Base-by-base conservation (phyloP, 1,284 basidiomycete genomes). In the Moesziomyces sp. region DNA sequence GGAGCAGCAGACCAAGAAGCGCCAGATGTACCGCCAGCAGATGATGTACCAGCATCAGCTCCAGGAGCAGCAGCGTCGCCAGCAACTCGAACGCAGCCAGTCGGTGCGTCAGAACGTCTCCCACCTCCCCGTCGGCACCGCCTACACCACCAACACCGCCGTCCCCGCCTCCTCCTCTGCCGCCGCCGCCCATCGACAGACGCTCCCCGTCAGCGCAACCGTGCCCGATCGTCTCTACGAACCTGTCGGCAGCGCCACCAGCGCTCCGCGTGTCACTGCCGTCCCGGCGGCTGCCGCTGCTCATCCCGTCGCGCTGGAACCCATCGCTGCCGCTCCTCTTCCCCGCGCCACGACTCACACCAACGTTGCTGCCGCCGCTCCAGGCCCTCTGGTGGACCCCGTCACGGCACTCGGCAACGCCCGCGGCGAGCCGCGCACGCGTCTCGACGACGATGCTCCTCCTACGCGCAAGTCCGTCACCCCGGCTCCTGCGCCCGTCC, bases 1-100 rank as follows among this genome's bases (percentile, higher is more conserved):
- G 56, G 82, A 84, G 66, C 82, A 84, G 70, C 81, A 83, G 73
- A 77, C 75, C 35, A 77, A 81, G 73, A 83, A 83, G 66, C 74
- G 82, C 40, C 81, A 83, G 65, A 68, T 74, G 38, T 83, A 82
- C 64, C 71, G 80, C 23, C 81, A 84, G 58, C 82, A 84, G 76
- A 84, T 84, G 81, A 58, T 78, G 24, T 62, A 78, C 30, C 82
- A 83, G 67, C 77, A 82, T 43, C 77, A 77, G 61, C 60, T 79
- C n/a, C 74, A 77, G 48, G 79, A 83, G 61, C 77, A 80, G 58
- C 76, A 81, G 63, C 59, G 63, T 23, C 65, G 58, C 21, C 64
- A 78, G 54, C 71, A 69, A 23, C 53, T 69, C 30, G 68, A 76
- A 43, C 70, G 71, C 58, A 73, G 69, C 70, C 74, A 76, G 56